A percentile compares a stretch with the other conserved stretches of the same genome.
Conservation (phyloP, 1,139 yeast species). For the Yamadazyma diddensiae region DNA sequence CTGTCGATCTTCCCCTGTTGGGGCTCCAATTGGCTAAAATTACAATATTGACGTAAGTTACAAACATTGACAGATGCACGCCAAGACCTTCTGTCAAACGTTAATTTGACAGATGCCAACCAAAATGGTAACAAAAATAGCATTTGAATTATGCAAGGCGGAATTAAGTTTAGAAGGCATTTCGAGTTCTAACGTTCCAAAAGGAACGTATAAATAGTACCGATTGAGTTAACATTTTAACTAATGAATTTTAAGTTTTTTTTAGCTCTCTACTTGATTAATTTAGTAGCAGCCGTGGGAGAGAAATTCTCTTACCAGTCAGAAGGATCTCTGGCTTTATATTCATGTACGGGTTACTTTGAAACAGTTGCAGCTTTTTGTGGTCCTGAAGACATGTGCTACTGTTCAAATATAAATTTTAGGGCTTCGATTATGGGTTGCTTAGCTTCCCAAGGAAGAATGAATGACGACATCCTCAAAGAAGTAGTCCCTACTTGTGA, state of each 20-base stretch:
- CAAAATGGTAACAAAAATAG: no score
- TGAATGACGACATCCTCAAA: background rate
- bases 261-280: background rate
- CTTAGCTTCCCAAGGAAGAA: slow-evolving; percentile 2
- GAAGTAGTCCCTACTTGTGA: slow-evolving; percentile 12
- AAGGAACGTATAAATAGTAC: no score
- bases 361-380: slow-evolving; percentile 8
- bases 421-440: slow-evolving; percentile 15
- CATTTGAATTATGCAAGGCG: no score
- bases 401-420: slow-evolving; percentile 9
- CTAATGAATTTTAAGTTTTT: background rate
- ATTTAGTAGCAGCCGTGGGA: slow-evolving; percentile 2
- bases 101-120: no score
- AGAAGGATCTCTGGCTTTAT: slow-evolving; percentile 8
- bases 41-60: no score
- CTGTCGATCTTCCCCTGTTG: no score
- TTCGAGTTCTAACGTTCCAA: no score
- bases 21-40: no score
- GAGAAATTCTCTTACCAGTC: background rate
- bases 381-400: slow-evolving; percentile 7
- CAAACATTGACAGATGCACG: no score
- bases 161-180: no score
- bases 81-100: no score
- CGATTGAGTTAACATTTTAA: background rate
- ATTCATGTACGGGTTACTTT: slow-evolving; percentile 20